Conservation (phyloP, 192 early-diverging fungal species). For the Piromyces sp. region DNA sequence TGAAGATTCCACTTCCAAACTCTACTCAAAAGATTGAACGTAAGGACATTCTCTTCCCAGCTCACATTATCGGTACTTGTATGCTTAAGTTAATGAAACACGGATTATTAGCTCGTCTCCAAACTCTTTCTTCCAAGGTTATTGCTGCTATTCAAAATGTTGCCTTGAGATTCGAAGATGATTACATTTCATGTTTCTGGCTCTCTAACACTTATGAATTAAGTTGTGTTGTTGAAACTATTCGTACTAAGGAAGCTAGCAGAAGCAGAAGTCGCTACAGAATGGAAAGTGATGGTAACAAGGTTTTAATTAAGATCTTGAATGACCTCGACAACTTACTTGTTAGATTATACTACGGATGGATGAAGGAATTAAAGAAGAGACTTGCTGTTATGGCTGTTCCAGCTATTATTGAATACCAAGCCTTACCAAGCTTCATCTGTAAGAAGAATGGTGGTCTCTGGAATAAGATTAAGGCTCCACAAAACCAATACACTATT, state of each 20-base stretch:
- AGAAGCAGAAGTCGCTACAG: constrained; percentile 3
- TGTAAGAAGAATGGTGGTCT: constrained; percentile 81
- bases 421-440: constrained; percentile 85
- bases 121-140: constrained; percentile 66
- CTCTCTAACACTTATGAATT: constrained; percentile 92
- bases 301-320: constrained; percentile 67
- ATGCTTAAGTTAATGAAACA: constrained; percentile 75
- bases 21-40: constrained; percentile 51
- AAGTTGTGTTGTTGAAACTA: not conserved
- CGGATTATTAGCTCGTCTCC: constrained; percentile 30
- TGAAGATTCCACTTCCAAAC: constrained; percentile 76
- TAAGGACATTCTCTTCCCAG: constrained; percentile 88
- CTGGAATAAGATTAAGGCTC: constrained; percentile 70
- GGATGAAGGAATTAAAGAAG: constrained; percentile 96
- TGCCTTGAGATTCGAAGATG: constrained; percentile 53
- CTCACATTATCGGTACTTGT: constrained; percentile 57
- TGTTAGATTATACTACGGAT: constrained; percentile 89
- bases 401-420: constrained; percentile 91
- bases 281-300: constrained; percentile 37
- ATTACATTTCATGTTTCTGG: constrained; percentile 89
- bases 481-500: constrained; percentile 67
- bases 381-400: constrained; percentile 84
- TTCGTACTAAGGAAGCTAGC: constrained; percentile 21
- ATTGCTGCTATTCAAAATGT: constrained; percentile 44
- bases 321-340: constrained; percentile 79